Evolutionary conservation across 2,329 filamentous ascomycete genomes (phyloP), one percentile per base, ranked within the genome.

Genomic region (Colletotrichum graminicola): DNA sequence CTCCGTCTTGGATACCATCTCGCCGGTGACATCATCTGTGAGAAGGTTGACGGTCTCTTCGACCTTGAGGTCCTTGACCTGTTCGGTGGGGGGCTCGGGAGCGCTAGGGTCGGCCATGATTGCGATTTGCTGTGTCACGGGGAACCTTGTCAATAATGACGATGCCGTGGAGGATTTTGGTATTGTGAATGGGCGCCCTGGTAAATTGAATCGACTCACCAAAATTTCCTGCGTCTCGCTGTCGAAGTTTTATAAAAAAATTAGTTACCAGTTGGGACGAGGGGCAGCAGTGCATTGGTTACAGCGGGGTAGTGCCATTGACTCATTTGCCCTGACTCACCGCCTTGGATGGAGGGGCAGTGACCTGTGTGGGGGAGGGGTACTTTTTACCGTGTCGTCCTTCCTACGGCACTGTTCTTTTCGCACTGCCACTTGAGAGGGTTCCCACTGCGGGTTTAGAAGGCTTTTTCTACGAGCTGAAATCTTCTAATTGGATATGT

Each of bases 11-110:
- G 93, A 95, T 73, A 92, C 81, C 82, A 84, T 91, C 85, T 99
- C 96, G 78, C 96, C 96, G 18, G 96, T 98, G 74, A 95, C 94
- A 79, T 97, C 94, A 82, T 99, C 96, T 32, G 51, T 62, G 62
- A 96, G 89, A 76, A 97, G 88, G 84, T 95, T 94, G 78, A 88
- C 88, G 75, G 43, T 59, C 34, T 69, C 66, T 29, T 68, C 66
- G 56, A 70, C 62, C 62, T 70, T 66, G 55, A 70, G 67, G 67
- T 70, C 63, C 62, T 66, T 67, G 51, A 91, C 82, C 77, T 84
- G 82, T 75, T 88, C 87, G 74, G 84, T 84, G 65, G 84, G 83
- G 56, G 83, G 80, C 75, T 80, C 78, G 70, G 78, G 77, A 73
- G 77, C 73, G 59, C 76, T 76, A 41, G 78, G 78, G 74, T 82